Conservation (phyloP, 169 alveolate species). For the Perkinsus olseni region DNA sequence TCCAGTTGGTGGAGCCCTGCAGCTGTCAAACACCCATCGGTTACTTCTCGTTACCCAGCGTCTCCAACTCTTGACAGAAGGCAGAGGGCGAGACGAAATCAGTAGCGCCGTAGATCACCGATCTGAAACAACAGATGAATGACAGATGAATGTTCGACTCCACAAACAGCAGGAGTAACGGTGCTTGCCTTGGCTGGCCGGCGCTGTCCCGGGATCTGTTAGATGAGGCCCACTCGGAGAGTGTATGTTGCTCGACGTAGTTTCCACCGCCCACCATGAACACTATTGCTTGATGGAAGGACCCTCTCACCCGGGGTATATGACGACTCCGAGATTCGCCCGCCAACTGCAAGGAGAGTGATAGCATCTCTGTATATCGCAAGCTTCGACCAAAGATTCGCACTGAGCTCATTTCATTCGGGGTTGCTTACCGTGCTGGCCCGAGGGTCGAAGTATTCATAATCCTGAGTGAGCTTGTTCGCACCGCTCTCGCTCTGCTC, state of each 20-base stretch:
- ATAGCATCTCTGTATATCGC: slow-evolving; percentile 14
- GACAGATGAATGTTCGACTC: background rate
- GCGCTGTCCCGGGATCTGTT: background rate
- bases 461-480: slow-evolving; percentile 12
- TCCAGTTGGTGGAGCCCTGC: too few species aligned
- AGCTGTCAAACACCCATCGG: background rate
- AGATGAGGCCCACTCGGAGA: slow-evolving; percentile 20
- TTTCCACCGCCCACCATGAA: slow-evolving; percentile 51
- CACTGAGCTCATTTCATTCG: slow-evolving; percentile 15
- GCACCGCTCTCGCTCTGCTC: slow-evolving; percentile 22
- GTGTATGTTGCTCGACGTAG: slow-evolving; percentile 42
- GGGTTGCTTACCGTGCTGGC: background rate
- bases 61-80: slow-evolving; percentile 35
- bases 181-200: background rate
- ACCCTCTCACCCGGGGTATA: slow-evolving; percentile 19
- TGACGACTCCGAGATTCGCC: slow-evolving; percentile 5
- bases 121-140: background rate
- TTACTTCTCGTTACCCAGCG: slow-evolving; percentile 15
- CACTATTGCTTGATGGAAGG: slow-evolving; percentile 30
- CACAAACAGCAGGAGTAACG: too few species aligned
- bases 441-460: slow-evolving; percentile 26
- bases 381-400: too few species aligned
- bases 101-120: slow-evolving; percentile 41
- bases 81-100: slow-evolving; percentile 42
- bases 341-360: background rate